Conservation (phyloP, 257 asterid species). For the Phtheirospermum japonicum region DNA sequence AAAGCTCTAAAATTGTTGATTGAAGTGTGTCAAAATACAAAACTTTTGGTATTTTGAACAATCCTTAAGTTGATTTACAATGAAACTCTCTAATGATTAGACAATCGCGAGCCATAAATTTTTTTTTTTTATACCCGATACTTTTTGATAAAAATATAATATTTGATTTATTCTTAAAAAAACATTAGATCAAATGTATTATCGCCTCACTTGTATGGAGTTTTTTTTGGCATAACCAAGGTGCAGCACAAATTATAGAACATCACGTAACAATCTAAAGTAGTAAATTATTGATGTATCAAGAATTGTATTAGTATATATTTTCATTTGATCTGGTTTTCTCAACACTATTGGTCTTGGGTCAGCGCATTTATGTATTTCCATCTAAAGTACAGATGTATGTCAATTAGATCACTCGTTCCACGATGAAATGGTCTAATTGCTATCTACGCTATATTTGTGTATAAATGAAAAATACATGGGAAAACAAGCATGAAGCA, state of each 20-base stretch:
- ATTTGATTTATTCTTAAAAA: too few species aligned
- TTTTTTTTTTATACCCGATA: too few species aligned
- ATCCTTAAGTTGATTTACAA: too few species aligned
- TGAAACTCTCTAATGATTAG: too few species aligned
- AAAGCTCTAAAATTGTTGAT: too few species aligned
- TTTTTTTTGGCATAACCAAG: not conserved
- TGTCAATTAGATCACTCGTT: not conserved
- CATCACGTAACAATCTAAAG: not conserved
- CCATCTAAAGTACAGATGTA: too few species aligned
- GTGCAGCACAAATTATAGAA: not conserved
- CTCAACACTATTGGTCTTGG: not conserved
- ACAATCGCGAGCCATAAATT: too few species aligned
- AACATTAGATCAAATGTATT: too few species aligned
- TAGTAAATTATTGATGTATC: not conserved
- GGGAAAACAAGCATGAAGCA: constrained; percentile 13
- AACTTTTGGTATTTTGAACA: too few species aligned
- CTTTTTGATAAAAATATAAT: too few species aligned
- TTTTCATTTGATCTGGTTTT: not conserved
- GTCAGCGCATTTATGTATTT: not conserved
- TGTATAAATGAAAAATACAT: not conserved
- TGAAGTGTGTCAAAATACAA: too few species aligned
- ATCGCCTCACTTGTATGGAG: not conserved
- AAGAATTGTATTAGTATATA: not conserved
- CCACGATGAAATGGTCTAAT: not conserved
- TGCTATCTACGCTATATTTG: not conserved